Conservation (phyloP, 306 rosid species). For the Sindora glabra region DNA sequence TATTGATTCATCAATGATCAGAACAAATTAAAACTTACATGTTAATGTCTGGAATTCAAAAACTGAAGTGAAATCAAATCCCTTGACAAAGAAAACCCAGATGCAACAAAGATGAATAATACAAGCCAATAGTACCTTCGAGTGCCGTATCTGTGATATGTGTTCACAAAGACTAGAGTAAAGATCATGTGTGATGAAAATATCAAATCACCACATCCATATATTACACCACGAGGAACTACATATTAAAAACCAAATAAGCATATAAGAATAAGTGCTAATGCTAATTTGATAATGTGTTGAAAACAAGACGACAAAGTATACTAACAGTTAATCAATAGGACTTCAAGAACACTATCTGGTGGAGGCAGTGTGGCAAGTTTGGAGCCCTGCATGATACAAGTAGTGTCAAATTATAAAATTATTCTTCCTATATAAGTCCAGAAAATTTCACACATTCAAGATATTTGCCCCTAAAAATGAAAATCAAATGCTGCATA, state of each 20-base stretch:
- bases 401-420: not conserved
- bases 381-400: constrained; percentile 64
- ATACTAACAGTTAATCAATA: constrained; percentile 67
- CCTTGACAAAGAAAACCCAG: too few species aligned
- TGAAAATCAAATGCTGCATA: not conserved
- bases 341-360: constrained; percentile 56
- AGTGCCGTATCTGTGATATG: constrained; percentile 43
- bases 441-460: not conserved
- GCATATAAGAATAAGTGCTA: too few species aligned
- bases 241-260: constrained; percentile 17
- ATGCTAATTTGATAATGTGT: too few species aligned
- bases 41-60: not conserved
- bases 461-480: not conserved
- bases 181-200: constrained; percentile 58
- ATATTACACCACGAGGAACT: constrained; percentile 35
- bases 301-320: not conserved
- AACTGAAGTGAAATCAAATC: too few species aligned
- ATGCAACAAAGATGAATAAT: not conserved
- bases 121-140: constrained; percentile 22
- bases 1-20: too few species aligned
- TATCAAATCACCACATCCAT: constrained; percentile 53
- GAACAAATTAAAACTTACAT: not conserved
- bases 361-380: constrained; percentile 92
- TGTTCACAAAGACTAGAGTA: constrained; percentile 36
- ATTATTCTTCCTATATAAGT: too few species aligned